phyloP scores from a whole-genome alignment of 805 yeast species.

The Hanseniaspora jakobsenii region DNA sequence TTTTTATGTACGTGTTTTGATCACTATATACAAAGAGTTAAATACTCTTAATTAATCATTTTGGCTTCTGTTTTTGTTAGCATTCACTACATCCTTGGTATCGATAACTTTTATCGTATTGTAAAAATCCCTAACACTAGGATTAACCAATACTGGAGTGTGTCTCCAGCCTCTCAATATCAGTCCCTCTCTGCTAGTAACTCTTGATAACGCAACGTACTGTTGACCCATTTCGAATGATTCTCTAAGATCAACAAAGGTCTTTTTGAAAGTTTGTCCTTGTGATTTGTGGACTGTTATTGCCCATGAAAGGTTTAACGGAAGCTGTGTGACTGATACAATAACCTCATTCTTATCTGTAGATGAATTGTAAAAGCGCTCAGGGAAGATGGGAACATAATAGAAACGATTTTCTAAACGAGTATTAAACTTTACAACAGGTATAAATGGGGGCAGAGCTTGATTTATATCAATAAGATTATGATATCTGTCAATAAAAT shows the following conservation, averaged over 20 bases:
- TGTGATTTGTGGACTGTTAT: slow-evolving; percentile 91
- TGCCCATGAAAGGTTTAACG: slow-evolving; percentile 89
- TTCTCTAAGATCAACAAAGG: slow-evolving; percentile 59
- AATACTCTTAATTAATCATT: no score
- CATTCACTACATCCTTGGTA: slow-evolving; percentile 19
- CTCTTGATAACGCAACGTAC: slow-evolving; percentile 88
- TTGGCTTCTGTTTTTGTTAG: background rate
- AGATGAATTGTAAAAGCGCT: no score
- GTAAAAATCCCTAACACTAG: slow-evolving; percentile 61
- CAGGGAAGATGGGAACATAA: no score
- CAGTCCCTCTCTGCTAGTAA: slow-evolving; percentile 67
- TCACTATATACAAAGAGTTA: no score
- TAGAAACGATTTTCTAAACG: no score
- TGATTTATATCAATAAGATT: no score
- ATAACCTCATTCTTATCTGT: no score
- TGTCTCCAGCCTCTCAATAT: slow-evolving; percentile 66
- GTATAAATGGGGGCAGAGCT: no score
- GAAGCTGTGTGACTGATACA: slow-evolving; percentile 68
- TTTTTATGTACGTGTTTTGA: no score
- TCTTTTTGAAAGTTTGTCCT: slow-evolving; percentile 74
- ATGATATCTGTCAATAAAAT: no score
- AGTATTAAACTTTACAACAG: no score
- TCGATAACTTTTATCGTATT: slow-evolving; percentile 31
- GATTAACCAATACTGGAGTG: slow-evolving; percentile 56
- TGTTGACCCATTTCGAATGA: slow-evolving; percentile 91